Evolutionary conservation across 1,139 yeast genomes (phyloP).

Genomic region (Blastobotrys persicus): DNA sequence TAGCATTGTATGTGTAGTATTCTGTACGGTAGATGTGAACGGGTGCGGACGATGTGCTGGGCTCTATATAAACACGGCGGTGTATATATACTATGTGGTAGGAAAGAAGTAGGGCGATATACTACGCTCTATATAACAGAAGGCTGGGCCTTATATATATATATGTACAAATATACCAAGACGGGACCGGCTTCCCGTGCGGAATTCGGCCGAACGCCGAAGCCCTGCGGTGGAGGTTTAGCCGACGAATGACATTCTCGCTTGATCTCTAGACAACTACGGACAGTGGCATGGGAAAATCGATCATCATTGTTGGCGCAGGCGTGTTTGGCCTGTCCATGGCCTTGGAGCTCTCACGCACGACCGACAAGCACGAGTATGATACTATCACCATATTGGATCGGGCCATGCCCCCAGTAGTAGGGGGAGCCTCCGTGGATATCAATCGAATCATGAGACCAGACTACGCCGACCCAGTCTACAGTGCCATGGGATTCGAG

Average conservation of each 20-base stretch:
- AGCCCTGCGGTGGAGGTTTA: too few relatives aligned
- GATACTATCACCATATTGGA: slow-evolving; percentile 39
- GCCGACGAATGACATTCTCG: neutral
- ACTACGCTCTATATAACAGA: too few relatives aligned
- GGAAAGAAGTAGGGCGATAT: too few relatives aligned
- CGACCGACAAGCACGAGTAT: slow-evolving; percentile 22
- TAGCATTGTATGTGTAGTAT: too few relatives aligned
- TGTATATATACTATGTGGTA: too few relatives aligned
- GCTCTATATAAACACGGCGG: too few relatives aligned
- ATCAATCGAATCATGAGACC: slow-evolving; percentile 44
- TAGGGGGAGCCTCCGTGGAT: slow-evolving; percentile 43
- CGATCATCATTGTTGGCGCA: slow-evolving; percentile 42
- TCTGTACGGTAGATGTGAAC: too few relatives aligned
- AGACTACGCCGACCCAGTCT: slow-evolving; percentile 38
- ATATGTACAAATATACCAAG: too few relatives aligned
- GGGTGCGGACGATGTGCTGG: too few relatives aligned
- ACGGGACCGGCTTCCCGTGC: neutral
- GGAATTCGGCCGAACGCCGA: neutral
- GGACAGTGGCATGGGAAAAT: neutral
- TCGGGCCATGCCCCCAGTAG: slow-evolving; percentile 20
- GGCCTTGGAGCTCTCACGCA: slow-evolving; percentile 35
- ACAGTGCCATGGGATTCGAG: slow-evolving; percentile 2
- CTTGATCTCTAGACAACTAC: neutral
- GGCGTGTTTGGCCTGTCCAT: slow-evolving; percentile 48
- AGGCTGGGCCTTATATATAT: too few relatives aligned